phyloP scores from a whole-genome alignment of 2,329 filamentous ascomycete genomes.

The Phaeosphaeriaceae sp. region DNA sequence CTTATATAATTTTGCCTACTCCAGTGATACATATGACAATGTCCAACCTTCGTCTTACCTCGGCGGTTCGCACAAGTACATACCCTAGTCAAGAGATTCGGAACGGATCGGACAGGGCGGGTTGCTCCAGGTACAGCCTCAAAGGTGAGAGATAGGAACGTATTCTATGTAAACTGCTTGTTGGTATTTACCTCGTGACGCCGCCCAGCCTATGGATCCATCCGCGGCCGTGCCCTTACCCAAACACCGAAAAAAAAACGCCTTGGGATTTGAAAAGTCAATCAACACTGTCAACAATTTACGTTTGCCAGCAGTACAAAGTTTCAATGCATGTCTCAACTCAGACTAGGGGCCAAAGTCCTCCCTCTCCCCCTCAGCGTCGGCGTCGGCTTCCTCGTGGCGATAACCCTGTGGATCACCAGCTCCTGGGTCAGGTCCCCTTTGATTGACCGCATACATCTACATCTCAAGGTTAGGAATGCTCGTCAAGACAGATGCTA shows the following conservation, averaged over 20 bases:
- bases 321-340: background rate
- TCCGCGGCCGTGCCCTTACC: constrained; percentile 45
- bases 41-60: constrained; percentile 25
- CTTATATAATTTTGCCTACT: constrained; percentile 1
- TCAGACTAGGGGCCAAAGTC: constrained; percentile 41
- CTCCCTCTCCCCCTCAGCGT: constrained; percentile 50
- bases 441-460: constrained; percentile 49
- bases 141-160: constrained; percentile 2
- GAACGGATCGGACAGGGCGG: constrained; percentile 20
- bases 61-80: constrained; percentile 20
- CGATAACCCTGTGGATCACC: constrained; percentile 48
- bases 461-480: constrained; percentile 20
- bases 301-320: constrained; percentile 1
- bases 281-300: background rate
- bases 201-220: constrained; percentile 26
- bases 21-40: constrained; percentile 18
- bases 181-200: constrained; percentile 37
- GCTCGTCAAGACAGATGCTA: background rate
- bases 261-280: background rate
- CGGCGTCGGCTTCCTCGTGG: constrained; percentile 47
- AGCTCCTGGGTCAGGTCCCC: constrained; percentile 46
- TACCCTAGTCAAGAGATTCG: constrained; percentile 17
- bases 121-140: constrained; percentile 2
- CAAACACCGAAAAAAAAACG: constrained; percentile 27
- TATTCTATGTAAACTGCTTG: constrained; percentile 9